Evolutionary conservation across 768 basidiomycete genomes (phyloP).

Genomic region (Amanita rimosa): DNA sequence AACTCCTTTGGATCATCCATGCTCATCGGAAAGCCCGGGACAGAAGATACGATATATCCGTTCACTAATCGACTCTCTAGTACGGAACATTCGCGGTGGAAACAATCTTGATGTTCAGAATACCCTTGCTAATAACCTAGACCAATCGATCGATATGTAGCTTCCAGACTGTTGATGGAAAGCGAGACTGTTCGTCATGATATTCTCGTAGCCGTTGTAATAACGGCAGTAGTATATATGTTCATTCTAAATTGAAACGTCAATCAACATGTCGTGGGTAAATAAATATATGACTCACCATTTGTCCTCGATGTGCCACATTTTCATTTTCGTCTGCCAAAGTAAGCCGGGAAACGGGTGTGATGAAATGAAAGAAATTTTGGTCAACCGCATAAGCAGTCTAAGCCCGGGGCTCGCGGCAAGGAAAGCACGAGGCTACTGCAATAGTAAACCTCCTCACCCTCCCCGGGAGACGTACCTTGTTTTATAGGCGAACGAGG

Average conservation of each 20-base stretch:
- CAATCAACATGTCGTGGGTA: too few relatives aligned
- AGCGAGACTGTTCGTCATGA: constrained; percentile 16
- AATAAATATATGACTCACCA: too few relatives aligned
- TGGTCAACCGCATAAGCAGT: too few relatives aligned
- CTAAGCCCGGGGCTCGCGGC: too few relatives aligned
- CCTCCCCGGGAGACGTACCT: too few relatives aligned
- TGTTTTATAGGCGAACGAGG: too few relatives aligned
- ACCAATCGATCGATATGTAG: neutral
- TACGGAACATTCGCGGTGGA: constrained; percentile 21
- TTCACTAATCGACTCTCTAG: constrained; percentile 20
- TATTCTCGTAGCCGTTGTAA: constrained; percentile 20
- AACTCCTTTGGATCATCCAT: constrained; percentile 11
- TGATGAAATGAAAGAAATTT: too few relatives aligned
- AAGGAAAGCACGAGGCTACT: too few relatives aligned
- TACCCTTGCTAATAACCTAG: neutral
- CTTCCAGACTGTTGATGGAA: constrained; percentile 14
- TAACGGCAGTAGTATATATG: constrained; percentile 1
- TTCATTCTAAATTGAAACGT: neutral
- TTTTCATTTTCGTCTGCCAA: too few relatives aligned
- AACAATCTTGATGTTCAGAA: constrained; percentile 15
- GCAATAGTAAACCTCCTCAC: too few relatives aligned
- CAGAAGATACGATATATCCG: constrained; percentile 1
- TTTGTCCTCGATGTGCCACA: constrained; percentile 21
- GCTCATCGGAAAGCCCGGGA: neutral
- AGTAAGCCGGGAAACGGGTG: too few relatives aligned